Evolutionary conservation across 2,329 filamentous ascomycete genomes (phyloP), one percentile per base, ranked within the genome.

Genomic region (Aspergillus pseudotamarii): DNA sequence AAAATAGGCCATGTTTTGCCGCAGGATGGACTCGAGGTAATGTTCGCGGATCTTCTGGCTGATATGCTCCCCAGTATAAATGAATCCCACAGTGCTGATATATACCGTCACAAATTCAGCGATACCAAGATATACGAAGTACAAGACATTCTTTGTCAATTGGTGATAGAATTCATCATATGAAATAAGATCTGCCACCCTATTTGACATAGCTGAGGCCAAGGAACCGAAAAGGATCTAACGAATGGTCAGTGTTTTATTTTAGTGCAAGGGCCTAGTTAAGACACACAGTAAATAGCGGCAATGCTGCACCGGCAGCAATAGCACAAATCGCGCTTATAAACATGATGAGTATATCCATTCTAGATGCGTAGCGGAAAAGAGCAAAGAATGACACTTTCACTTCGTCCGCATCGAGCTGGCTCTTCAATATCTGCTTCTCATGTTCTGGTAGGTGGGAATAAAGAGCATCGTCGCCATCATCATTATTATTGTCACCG

Each of bases 1-100:
- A 78, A 96, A 96, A 78, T 92, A 96, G 53, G 88, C 93, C 75
- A 96, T 94, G 75, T 97, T 96, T 76, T 96, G 93, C 64, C 88
- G 88, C 81, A 96, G 82, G 73, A 93, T 94, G 66, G 91, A 92
- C 70, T 89, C 86, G 8, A 99, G 86, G 71, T 98, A 98, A 69
- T 92, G 86, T 74, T 92, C 87, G 63, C 94, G 88, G 70, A 94
- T 91, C 80, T 93, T 92, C 66, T 87, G 86, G 62, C 89, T 89
- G 73, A 94, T 88, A 72, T 93, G 89, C 76, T 94, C 91, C 61
- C 91, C 92, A 0, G 88, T 89, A 72, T 93, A 97, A 70, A 97
- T 96, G 80, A 96, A 97, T 23, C 92, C 92, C 21, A 96, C 88
- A 0, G 94, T 97, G 28, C 88, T 85, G 63, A 96, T 82, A 75